Evolutionary conservation across 371 early-diverging fungal species (phyloP), one percentile per base, ranked within the genome.

Genomic region (Apophysomyces variabilis): DNA sequence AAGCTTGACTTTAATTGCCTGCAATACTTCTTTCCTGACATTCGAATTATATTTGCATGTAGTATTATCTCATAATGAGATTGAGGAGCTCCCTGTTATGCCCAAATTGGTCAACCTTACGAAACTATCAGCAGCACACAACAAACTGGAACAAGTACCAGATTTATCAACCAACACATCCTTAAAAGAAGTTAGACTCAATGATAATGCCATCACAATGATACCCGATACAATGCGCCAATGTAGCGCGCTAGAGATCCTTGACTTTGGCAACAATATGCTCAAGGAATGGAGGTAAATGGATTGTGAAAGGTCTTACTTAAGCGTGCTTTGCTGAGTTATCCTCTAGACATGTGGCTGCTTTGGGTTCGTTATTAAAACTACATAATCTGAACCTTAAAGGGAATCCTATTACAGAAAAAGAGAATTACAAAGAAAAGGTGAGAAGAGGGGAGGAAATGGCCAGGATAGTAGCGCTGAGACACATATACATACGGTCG

Each of bases 31-130:
- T 38, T 61, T 4, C 21, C 13, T 43, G 11, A 26, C 1, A 8
- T 38, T 7, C 5, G 12, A 9, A 0, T 13, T 16, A 9, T 38
- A 1, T 38, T 1, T 60, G 7, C 26, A 14, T 32, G 5, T 64
- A 80, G 94, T 95, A 21, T 73, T 95, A 26, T 94, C 95, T 0
- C 91, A 94, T 65, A 95, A 95, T 79, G 67, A 85, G 60, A 73
- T 95, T 50, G 80, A 88, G 21, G 73, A 70, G 1, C 62, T 92
- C 7, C 88, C 89, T 1, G 74, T 81, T 6, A 78, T 93, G 44
- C 80, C 84, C 0, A 70, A 74, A 37, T 73, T 91, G 37, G 65
- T 77, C 1, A 76, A 87, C 45, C 82, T 95, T 18, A 86, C 88
- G 6, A 94, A 94, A 60, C 80, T 95, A 3, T 90, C 90, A 1